Base-by-base conservation (phyloP, 1,284 basidiomycete species). In the Sporisorium exsertum region DNA sequence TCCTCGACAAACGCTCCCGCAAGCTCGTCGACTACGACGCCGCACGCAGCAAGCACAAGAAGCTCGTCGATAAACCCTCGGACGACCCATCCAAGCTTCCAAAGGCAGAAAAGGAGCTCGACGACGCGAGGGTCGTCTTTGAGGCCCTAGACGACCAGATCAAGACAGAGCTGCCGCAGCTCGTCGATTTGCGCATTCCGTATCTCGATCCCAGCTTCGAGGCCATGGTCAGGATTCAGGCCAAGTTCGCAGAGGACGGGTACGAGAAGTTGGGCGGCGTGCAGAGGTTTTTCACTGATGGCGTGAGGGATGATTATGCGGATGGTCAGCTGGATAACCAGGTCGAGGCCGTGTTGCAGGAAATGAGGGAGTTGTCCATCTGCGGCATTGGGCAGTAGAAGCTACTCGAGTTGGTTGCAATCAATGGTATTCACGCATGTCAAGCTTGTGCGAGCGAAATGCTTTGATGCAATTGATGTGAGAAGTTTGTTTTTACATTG, bases 141-240 rank as follows among this genome's bases (percentile, higher is more conserved):
- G 93, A 97, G 75, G 87, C 94, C 79, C 89, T 99, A 72, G 97
- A 99, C 85, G 91, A 94, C 33, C 95, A 97, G 82, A 90, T 98
- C 76, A 92, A 96, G 79, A 86, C 89, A 29, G 97, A 99, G 82
- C 89, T 99, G 8, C 97, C 97, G 0, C 91, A 96, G 80, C 87
- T 99, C 29, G 90, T 99, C 52, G 95, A 98, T 81, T 90, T 98
- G 26, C 92, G 97, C 40, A 92, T 99, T 46, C 96, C 97, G 8
- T 99, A 94, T 88, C 93, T 99, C 72, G 96, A 99, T 86, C 97
- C 97, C 1, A 95, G 93, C 77, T 98, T 99, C 85, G 97, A 99
- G 87, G 94, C 96, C 35, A 98, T 99, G 96, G 81, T 87, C 15
- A 94, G 97, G 46, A 94, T 97, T 90, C 96, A 99, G 86, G 91